phyloP scores from a whole-genome alignment of 495 filamentous ascomycete species.

The Lasiosphaeria ovina region DNA sequence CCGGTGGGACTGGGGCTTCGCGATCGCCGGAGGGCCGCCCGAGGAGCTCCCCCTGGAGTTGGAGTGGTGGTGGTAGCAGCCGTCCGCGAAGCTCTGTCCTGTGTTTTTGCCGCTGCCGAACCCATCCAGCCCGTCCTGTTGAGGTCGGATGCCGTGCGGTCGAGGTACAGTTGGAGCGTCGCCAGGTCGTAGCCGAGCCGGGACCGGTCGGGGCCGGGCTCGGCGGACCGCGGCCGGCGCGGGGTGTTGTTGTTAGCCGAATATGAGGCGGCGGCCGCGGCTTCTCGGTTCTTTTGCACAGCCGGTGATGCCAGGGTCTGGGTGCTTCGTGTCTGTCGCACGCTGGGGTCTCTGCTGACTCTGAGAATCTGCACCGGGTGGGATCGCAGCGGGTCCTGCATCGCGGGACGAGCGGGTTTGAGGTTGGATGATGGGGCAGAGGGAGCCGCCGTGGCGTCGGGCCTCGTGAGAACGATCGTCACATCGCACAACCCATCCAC shows the following conservation, averaged over 20 bases:
- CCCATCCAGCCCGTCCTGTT: neutral
- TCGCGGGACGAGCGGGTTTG: neutral
- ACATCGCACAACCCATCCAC: neutral
- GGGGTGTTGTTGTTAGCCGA: neutral
- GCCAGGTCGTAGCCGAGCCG: conserved; percentile 3
- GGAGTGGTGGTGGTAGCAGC: neutral
- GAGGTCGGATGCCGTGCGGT: neutral
- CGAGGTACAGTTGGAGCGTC: conserved; percentile 7
- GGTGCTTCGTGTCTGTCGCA: conserved; percentile 14
- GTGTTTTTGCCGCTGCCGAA: neutral
- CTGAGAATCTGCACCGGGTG: conserved; percentile 9
- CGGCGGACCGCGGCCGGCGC: conserved; percentile 11
- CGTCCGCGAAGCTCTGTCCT: neutral
- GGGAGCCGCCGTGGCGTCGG: conserved; percentile 1
- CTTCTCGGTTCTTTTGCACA: neutral
- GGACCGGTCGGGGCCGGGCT: conserved; percentile 12
- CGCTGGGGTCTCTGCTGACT: conserved; percentile 9
- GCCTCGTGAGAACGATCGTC: conserved; percentile 16
- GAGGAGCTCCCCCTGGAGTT: neutral
- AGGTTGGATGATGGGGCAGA: neutral
- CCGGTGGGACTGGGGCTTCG: neutral
- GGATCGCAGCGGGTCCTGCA: conserved; percentile 10
- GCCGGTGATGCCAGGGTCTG: conserved; percentile 3
- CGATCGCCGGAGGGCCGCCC: neutral
- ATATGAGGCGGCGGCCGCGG: neutral